Percentiles rank a stretch among this genome's conserved stretches.
phyloP scores from a whole-genome alignment of 495 filamentous ascomycete genomes.

The Neurospora terricola region DNA sequence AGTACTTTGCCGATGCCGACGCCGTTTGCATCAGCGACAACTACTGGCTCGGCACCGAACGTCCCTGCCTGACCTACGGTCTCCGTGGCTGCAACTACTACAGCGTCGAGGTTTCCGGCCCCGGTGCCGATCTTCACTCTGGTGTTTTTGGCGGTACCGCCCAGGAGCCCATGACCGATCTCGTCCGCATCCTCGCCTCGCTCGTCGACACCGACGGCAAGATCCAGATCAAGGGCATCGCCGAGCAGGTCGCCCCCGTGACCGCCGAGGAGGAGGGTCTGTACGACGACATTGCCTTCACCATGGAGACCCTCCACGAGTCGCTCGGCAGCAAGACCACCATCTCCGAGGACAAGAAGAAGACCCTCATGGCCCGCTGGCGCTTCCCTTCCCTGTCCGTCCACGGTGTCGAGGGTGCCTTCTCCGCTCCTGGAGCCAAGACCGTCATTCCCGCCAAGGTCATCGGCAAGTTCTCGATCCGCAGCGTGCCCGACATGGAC shows the following conservation, averaged over 20 bases:
- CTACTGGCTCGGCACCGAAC: slow-evolving; percentile 99
- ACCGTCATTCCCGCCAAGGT: slow-evolving; percentile 98
- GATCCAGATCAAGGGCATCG: slow-evolving; percentile 80
- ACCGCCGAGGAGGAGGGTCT: slow-evolving; percentile 76
- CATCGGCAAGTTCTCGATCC: slow-evolving; percentile 93
- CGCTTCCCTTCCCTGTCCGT: slow-evolving; percentile 89
- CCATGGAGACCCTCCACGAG: slow-evolving; percentile 89
- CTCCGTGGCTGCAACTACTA: slow-evolving; percentile 98
- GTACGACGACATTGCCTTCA: slow-evolving; percentile 81
- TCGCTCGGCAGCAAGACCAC: slow-evolving; percentile 78
- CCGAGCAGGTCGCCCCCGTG: slow-evolving; percentile 81
- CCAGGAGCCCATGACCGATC: slow-evolving; percentile 96
- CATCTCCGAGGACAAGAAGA: slow-evolving; percentile 76
- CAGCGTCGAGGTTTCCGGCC: slow-evolving; percentile 74
- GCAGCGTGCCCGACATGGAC: slow-evolving; percentile 96
- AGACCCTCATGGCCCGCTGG: slow-evolving; percentile 91
- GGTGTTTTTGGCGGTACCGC: slow-evolving; percentile 94
- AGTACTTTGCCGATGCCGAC: slow-evolving; percentile 88
- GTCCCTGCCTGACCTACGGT: slow-evolving; percentile 95
- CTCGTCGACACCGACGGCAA: slow-evolving; percentile 84
- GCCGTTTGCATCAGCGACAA: slow-evolving; percentile 99
- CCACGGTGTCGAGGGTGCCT: slow-evolving; percentile 93
- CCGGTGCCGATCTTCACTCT: slow-evolving; percentile 87
- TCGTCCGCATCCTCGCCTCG: slow-evolving; percentile 67
- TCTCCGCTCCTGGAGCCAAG: slow-evolving; percentile 88